These are phyloP conservation scores for Dillenia suffruticosa DNA, from an alignment of 164 flowering plant genomes.

Conservation along the genomic window DNA sequence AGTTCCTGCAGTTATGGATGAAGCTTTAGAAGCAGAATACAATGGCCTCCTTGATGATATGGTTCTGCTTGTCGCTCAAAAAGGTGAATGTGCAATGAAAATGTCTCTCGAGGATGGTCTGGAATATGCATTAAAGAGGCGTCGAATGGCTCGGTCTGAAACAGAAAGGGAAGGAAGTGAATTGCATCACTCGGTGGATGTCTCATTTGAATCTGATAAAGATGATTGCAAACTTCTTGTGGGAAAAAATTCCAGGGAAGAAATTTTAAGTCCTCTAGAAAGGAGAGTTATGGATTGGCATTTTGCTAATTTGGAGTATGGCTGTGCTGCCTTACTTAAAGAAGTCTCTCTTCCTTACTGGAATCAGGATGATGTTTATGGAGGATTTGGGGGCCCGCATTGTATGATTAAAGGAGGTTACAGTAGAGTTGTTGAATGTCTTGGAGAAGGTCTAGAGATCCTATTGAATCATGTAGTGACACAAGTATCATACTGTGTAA, in stretches of 20 bases:
- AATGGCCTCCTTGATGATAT: slow-evolving; percentile 95
- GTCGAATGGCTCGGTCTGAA: slow-evolving; percentile 38
- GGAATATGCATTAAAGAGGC: slow-evolving; percentile 79
- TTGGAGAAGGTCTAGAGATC: slow-evolving; percentile 63
- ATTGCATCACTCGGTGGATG: slow-evolving; percentile 17
- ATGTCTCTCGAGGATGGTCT: slow-evolving; percentile 99
- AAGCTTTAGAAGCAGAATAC: slow-evolving; percentile 87
- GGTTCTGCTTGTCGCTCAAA: slow-evolving; percentile 82
- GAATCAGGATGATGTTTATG: slow-evolving; percentile 99
- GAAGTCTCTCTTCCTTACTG: slow-evolving; percentile 96
- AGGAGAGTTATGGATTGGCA: slow-evolving; percentile 99
- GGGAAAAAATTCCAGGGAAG: slow-evolving; percentile 25
- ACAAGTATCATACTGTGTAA: slow-evolving; percentile 42
- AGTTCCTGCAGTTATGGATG: slow-evolving; percentile 88
- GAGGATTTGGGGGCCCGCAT: slow-evolving; percentile 99
- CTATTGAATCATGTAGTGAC: slow-evolving; percentile 79
- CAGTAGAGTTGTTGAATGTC: slow-evolving; percentile 79
- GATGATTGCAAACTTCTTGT: slow-evolving; percentile 13
- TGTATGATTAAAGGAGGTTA: slow-evolving; percentile 99
- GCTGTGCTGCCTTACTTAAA: slow-evolving; percentile 95
- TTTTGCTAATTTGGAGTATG: slow-evolving; percentile 93
- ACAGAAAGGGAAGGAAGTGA: slow-evolving; percentile 16
- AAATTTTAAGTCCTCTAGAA: slow-evolving; percentile 77
- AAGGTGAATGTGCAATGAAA: slow-evolving; percentile 71
- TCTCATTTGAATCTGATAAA: slow-evolving; percentile 18